Base-by-base conservation (phyloP, 306 rosid species). In the Dryas octopetala region DNA sequence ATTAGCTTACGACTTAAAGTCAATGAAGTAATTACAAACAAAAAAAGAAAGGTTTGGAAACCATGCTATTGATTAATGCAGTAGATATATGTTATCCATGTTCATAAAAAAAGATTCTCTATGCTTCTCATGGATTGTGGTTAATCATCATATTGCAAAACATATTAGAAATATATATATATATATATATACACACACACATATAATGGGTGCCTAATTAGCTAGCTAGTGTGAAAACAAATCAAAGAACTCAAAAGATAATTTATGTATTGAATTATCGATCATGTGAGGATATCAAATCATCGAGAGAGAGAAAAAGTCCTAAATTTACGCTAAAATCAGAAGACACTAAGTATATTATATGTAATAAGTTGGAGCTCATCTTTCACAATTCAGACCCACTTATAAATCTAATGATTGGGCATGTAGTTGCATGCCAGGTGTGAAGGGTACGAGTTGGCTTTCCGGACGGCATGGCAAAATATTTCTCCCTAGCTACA, bases 11-110 rank as follows among this genome's bases (percentile, higher is more conserved):
- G 67, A 77, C 79, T 85, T 77, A 85, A 89, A 87, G 91, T 87
- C 93, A 88, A 91, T 83, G 89, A 74, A 77, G 78, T 83, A 79
- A 78, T 85, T 77, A 74, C 85, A 74, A 81, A 71, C 57, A 41
- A n/a, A 55, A 45, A 51, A 49, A 49, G 58, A 66, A 23, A 32
- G 38, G 69, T 15, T 59, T 59, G 43, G 41, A 65, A 50, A 17
- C 57, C 81, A 71, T 84, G 77, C 85, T 50, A 54, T 69, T 86
- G 59, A 76, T 84, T 78, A 80, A 82, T 85, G 45, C 76, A 40
- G 70, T 68, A 77, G 51, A 82, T 23, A 23, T 23, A 23, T 68
- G 44, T 62, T 71, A 38, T 74, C 62, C 74, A 78, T 81, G 75
- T 53, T 76, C 87, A 77, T 79, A 75, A 52, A 71, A 10, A 40